Conservation (phyloP, 208 protist genomes). For the Herpetomonas tarakana region DNA sequence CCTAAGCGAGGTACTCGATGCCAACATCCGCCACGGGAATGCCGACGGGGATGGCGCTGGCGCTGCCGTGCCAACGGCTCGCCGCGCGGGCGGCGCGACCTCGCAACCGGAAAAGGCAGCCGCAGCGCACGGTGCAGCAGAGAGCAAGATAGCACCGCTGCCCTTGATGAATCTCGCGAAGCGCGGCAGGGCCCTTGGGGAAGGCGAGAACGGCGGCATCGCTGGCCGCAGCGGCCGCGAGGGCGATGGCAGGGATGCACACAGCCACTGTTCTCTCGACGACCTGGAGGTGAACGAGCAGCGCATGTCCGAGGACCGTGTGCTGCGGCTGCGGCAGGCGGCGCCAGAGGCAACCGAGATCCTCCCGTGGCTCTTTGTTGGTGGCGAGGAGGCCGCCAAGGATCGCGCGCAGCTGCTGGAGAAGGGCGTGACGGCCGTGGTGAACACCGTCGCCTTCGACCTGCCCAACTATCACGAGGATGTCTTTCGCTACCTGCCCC, state of each 20-base stretch:
- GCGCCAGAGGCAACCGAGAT: constrained; percentile 76
- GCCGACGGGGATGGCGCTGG: no score
- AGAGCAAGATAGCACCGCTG: no score
- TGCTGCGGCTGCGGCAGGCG: constrained; percentile 47
- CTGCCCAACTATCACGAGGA: constrained; percentile 58
- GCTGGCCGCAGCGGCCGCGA: no score
- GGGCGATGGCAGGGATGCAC: no score
- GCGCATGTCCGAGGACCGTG: constrained; percentile 53
- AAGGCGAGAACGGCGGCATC: no score
- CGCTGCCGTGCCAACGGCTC: no score
- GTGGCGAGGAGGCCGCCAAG: constrained; percentile 59
- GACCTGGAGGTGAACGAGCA: constrained; percentile 51
- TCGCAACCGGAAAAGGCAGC: no score
- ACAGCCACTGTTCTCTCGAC: not conserved
- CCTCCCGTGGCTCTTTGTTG: constrained; percentile 83
- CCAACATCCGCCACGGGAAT: no score
- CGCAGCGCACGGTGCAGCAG: no score
- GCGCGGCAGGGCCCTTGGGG: no score
- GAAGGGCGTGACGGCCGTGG: constrained; percentile 90
- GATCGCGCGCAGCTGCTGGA: constrained; percentile 61
- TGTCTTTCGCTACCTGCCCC: constrained; percentile 80
- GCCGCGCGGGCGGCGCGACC: no score
- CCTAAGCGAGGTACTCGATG: no score
- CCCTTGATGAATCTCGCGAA: not conserved
- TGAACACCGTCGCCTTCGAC: constrained; percentile 91